Base-by-base conservation (phyloP, 441 rosid genomes). In the Arabidopsis lyrata region DNA sequence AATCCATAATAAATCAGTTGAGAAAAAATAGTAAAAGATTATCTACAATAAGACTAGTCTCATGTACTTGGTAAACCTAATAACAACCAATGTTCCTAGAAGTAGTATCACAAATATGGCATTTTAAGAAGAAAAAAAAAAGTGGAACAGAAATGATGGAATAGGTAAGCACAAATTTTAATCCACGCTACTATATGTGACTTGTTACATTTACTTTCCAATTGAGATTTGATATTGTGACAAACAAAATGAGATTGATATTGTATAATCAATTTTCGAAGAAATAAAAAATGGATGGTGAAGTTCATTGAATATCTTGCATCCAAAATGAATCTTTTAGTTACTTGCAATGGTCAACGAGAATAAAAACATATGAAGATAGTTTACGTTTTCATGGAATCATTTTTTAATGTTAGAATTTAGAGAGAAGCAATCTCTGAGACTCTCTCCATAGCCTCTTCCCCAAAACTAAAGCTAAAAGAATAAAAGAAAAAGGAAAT, bases 371-470 rank as follows among this genome's bases (percentile, higher is more conserved):
- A 12, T 63, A 45, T 45, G 2, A 32, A 47, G 32, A 18, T 44
- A 38, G 2, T 27, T 27, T 22, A n/a, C 39, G 56, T 63, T 35
- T 41, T 63, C 8, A 20, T n/a, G 11, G 8, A 44, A 31, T 39
- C 24, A 1, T 20, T 62, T 20, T 32, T 70, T 76, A 70, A 75
- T 75, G 79, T 76, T 76, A 58, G 5, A 58, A 52, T 29, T 54
- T 54, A 29, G 20, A 61, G 41, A 29, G 53, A 63, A 69, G 45
- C 53, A 49, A 63, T n/a, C n/a, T n/a, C n/a, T n/a, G n/a, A 45
- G 49, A 56, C 27, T 48, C 35, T 53, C 50, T 57, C 22, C 4
- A 4, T 54, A 54, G 16, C 22, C 42, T 68, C 44, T 62, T 68
- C 52, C 70, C 31, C 16, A 68, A 53, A 62, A 63, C 66, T 8